Evolutionary conservation across 371 early-diverging fungal species (phyloP), one percentile per base, ranked within the genome.

Genomic region (Dipsacomyces acuminosporus): DNA sequence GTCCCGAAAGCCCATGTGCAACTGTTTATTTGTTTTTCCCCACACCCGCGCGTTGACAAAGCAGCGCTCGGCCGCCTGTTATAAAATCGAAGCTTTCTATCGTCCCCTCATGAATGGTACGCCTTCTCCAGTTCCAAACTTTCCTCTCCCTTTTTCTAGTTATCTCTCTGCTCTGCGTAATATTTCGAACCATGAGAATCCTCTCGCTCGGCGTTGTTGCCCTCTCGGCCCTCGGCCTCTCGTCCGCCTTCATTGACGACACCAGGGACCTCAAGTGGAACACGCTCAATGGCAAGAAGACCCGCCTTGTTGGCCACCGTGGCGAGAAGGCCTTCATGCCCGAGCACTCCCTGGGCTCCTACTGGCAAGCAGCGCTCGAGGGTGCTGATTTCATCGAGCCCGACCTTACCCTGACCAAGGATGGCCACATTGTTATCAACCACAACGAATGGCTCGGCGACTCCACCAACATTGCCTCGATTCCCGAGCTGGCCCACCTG

Each of bases 251-350:
- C 26, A 50, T 50, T 26, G 50, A 40, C 13, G 50, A 50, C 38
- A 24, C 50, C n/a, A 38, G 50, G 19, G 20, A 48, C 33, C 34
- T 17, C 30, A 26, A 45, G 35, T 76, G 76, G 76, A 50, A 56
- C 23, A 76, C 77, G 18, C 56, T 74, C 3, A 46, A 64, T 3
- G 74, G 72, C 26, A 48, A 47, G 17, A 56, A 18, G 26, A 48
- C 69, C 2, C 45, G 24, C 48, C 36, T 77, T 19, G 59, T 75
- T 2, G 76, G 72, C 2, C 77, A 77, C 49, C 75, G 77, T n/a
- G 77, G 77, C 41, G 72, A 69, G 44, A 76, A 76, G 55, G 64
- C 76, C 3, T 69, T 69, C 24, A 60, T 76, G 71, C 77, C 77
- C 2, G 75, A 76, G 35, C 77, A 77, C 45, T 49, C 77, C 0